Evolutionary conservation across 2,329 filamentous ascomycete genomes (phyloP).

Genomic region (Emmonsiellopsis sp.): DNA sequence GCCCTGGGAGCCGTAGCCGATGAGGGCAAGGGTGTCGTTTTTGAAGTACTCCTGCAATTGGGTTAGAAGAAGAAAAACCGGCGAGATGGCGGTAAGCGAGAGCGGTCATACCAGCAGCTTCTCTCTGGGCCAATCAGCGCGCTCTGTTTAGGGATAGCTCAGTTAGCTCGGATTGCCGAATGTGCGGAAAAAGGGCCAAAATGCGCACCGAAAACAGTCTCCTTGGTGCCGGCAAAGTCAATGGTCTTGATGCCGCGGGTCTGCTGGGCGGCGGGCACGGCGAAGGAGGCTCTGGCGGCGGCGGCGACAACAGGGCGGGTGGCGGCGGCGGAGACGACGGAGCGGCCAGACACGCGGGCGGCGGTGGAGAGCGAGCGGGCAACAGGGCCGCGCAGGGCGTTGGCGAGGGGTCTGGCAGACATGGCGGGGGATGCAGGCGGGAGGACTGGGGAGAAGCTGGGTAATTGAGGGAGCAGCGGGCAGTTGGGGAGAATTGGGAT

Average conservation of each 20-base stretch:
- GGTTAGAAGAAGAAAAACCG: not conserved
- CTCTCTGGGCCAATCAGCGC: slow-evolving; percentile 95
- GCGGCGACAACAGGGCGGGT: slow-evolving; percentile 40
- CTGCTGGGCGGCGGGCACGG: slow-evolving; percentile 51
- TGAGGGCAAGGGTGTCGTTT: slow-evolving; percentile 97
- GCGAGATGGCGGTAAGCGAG: slow-evolving; percentile 12
- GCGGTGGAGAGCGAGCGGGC: slow-evolving; percentile 42
- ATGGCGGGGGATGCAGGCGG: slow-evolving; percentile 24
- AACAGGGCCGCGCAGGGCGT: slow-evolving; percentile 49
- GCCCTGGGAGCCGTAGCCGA: slow-evolving; percentile 96
- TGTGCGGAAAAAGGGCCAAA: not conserved
- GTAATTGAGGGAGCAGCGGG: too few relatives aligned
- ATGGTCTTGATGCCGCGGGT: slow-evolving; percentile 93
- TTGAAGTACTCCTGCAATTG: slow-evolving; percentile 86
- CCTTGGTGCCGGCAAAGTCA: slow-evolving; percentile 93
- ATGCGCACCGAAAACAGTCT: slow-evolving; percentile 77
- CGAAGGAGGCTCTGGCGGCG: slow-evolving; percentile 34
- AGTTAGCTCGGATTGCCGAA: not conserved
- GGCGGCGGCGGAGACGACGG: slow-evolving; percentile 45
- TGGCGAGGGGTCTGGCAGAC: slow-evolving; percentile 41
- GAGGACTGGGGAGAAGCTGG: not conserved
- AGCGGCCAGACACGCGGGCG: slow-evolving; percentile 44
- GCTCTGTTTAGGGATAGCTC: slow-evolving; percentile 51
- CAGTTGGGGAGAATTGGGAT: not conserved
- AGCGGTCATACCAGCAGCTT: slow-evolving; percentile 74